Percentiles rank a stretch among this genome's conserved stretches.
Evolutionary conservation across 78 protist genomes (phyloP).

Genomic region (Dictyostelium intermedium): DNA sequence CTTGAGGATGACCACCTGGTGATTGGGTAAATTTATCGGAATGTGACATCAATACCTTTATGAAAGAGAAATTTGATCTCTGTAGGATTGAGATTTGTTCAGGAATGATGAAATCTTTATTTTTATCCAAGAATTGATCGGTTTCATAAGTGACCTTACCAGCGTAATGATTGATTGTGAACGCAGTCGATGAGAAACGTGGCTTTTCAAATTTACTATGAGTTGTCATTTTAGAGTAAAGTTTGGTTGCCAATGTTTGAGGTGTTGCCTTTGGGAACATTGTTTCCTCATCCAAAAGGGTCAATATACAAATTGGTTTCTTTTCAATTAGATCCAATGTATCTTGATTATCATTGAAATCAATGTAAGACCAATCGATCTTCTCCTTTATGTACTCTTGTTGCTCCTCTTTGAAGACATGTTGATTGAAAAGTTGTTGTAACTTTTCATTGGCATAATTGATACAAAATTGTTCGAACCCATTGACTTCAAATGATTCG

Average conservation of each 20-base stretch:
- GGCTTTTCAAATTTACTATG: slow-evolving; percentile 80
- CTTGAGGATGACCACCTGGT: background rate
- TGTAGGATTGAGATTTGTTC: slow-evolving; percentile 71
- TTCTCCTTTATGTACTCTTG: slow-evolving; percentile 89
- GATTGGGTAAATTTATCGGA: background rate
- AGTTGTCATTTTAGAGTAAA: slow-evolving; percentile 11
- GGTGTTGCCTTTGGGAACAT: slow-evolving; percentile 87
- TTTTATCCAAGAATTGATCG: slow-evolving; percentile 88
- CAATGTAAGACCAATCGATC: slow-evolving; percentile 89
- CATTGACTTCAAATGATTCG: slow-evolving; percentile 91
- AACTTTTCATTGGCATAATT: slow-evolving; percentile 95
- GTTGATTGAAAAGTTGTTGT: slow-evolving; percentile 89
- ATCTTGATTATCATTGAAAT: slow-evolving; percentile 89
- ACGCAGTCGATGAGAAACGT: slow-evolving; percentile 29
- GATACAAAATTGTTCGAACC: slow-evolving; percentile 95
- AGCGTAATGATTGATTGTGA: slow-evolving; percentile 93
- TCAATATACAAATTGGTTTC: slow-evolving; percentile 85
- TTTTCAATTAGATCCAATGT: slow-evolving; percentile 88
- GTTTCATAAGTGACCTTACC: slow-evolving; percentile 90
- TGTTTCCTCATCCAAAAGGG: slow-evolving; percentile 94
- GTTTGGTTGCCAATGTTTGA: slow-evolving; percentile 70
- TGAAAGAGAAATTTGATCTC: slow-evolving; percentile 14
- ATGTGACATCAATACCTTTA: background rate
- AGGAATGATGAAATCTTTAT: slow-evolving; percentile 88
- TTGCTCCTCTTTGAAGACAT: slow-evolving; percentile 90